These are phyloP conservation scores for Lactarius sanguifluus DNA, from an alignment of 768 basidiomycete species.

Conservation along the genomic window DNA sequence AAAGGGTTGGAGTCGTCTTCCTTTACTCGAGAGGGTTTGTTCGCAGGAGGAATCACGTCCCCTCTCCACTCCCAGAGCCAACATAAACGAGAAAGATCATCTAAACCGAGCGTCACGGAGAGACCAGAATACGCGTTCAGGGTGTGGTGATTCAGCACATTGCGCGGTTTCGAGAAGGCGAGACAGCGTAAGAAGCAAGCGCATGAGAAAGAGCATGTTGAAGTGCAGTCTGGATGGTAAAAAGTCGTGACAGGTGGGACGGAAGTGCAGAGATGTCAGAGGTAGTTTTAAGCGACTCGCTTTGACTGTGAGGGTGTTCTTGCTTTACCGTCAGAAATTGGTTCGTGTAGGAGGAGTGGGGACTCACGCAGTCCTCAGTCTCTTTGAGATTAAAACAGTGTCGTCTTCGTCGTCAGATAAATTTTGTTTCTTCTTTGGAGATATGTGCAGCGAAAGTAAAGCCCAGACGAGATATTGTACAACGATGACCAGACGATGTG, in stretches of 20 bases:
- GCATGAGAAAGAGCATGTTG: slow-evolving; percentile 85
- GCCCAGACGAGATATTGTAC: slow-evolving; percentile 43
- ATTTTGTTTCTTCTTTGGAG: slow-evolving; percentile 68
- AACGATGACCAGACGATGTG: slow-evolving; percentile 2
- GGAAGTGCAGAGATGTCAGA: slow-evolving; percentile 44
- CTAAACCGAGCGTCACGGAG: slow-evolving; percentile 58
- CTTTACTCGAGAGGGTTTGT: slow-evolving; percentile 6
- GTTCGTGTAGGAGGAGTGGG: slow-evolving; percentile 9
- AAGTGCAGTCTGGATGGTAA: slow-evolving; percentile 62
- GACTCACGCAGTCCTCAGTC: slow-evolving; percentile 55
- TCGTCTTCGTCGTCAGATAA: slow-evolving; percentile 53
- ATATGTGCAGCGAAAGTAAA: slow-evolving; percentile 63
- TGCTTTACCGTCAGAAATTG: slow-evolving; percentile 9
- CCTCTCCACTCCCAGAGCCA: slow-evolving; percentile 92
- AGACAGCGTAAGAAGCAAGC: slow-evolving; percentile 76
- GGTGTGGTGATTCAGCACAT: slow-evolving; percentile 77
- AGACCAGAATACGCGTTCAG: slow-evolving; percentile 68
- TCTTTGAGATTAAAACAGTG: slow-evolving; percentile 63
- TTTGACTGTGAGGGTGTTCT: slow-evolving; percentile 55
- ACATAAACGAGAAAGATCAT: slow-evolving; percentile 73
- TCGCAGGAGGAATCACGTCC: slow-evolving; percentile 38
- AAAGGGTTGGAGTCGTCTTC: slow-evolving; percentile 36
- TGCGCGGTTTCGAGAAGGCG: slow-evolving; percentile 74
- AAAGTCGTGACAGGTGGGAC: slow-evolving; percentile 57
- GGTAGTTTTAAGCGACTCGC: slow-evolving; percentile 36